Evolutionary conservation across 345 rosid genomes (phyloP).

Genomic region (Sonneratia caseolaris): DNA sequence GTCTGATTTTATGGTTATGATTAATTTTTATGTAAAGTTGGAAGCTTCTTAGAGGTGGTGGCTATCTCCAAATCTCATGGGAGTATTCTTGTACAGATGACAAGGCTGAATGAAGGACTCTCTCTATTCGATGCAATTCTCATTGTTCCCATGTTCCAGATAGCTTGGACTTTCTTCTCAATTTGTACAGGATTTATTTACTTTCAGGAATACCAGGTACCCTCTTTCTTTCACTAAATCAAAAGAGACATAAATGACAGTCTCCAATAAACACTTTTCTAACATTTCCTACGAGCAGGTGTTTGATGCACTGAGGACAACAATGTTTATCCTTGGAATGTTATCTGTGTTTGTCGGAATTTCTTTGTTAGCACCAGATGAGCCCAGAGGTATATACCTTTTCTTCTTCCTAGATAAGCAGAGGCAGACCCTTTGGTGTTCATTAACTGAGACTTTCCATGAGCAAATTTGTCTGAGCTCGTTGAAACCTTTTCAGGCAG

Average conservation of each 20-base stretch:
- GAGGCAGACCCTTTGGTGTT: background rate
- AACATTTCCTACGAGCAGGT: conserved; percentile 37
- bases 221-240: conserved; percentile 1
- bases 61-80: background rate
- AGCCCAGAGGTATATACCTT: conserved; percentile 43
- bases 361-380: conserved; percentile 92
- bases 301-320: conserved; percentile 73
- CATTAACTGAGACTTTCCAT: background rate
- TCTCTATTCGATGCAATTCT: conserved; percentile 87
- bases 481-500: conserved; percentile 34
- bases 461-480: conserved; percentile 1
- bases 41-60: background rate
- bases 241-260: conserved; percentile 7
- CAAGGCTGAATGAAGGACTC: conserved; percentile 92
- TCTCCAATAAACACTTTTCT: conserved; percentile 2
- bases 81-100: conserved; percentile 49
- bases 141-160: conserved; percentile 99
- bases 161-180: conserved; percentile 99
- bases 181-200: conserved; percentile 95
- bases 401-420: background rate
- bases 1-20: background rate
- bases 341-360: conserved; percentile 78
- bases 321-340: conserved; percentile 95
- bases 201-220: conserved; percentile 95
- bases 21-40: background rate